Percentiles rank a stretch among this genome's conserved stretches.
phyloP scores from a whole-genome alignment of 73 alveolate species.

The Paramecium tetraurelia region DNA sequence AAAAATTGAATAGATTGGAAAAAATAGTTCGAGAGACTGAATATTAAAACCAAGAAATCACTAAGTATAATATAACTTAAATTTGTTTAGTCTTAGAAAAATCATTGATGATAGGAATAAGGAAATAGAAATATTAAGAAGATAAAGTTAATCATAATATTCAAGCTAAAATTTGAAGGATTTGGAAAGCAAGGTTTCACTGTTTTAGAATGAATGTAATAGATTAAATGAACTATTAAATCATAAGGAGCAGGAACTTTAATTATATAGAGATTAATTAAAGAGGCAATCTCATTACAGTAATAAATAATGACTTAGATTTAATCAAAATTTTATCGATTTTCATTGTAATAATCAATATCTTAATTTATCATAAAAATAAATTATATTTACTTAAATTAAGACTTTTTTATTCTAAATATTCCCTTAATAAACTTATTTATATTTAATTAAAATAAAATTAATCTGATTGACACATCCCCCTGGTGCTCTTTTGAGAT shows the following conservation, averaged over 20 bases:
- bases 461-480: no score
- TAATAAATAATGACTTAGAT: background rate
- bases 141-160: background rate
- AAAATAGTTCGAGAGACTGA: conserved; percentile 22
- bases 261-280: background rate
- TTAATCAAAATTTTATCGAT: background rate
- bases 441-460: no score
- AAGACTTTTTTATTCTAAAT: no score
- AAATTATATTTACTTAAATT: no score
- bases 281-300: conserved; percentile 15
- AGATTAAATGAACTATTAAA: background rate
- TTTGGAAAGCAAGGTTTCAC: background rate
- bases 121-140: background rate
- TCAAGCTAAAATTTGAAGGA: background rate
- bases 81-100: background rate
- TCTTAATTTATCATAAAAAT: no score
- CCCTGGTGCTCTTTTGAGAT: no score
- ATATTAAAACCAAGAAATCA: background rate
- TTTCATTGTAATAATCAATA: background rate
- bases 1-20: conserved; percentile 31
- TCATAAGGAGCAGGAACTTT: conserved; percentile 19
- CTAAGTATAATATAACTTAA: background rate
- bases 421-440: no score
- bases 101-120: conserved; percentile 37
- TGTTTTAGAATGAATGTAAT: background rate